Evolutionary conservation across 202 grass and related monocot genomes (phyloP).

Genomic region (Alloteropsis angusta): DNA sequence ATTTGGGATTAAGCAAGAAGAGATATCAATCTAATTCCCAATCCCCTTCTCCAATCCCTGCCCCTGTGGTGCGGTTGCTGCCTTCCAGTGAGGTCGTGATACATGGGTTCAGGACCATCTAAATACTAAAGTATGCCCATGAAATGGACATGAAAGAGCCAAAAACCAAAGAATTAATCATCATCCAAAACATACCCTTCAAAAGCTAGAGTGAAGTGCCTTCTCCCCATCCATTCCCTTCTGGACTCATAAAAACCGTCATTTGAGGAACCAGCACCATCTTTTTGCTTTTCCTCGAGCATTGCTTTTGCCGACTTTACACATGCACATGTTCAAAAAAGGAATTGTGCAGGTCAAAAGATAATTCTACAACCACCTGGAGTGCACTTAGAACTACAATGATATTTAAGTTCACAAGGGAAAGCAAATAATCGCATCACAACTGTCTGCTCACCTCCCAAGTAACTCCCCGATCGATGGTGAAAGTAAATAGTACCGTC

Average conservation of each 20-base stretch:
- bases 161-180: conserved; percentile 13
- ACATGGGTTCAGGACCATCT: not conserved
- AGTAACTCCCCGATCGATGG: conserved; percentile 73
- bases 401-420: not conserved
- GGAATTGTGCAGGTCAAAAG: not conserved
- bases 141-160: not conserved
- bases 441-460: conserved; percentile 69
- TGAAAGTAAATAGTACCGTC: conserved; percentile 83
- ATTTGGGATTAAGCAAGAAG: not conserved
- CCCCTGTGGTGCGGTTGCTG: not conserved
- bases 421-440: conserved; percentile 9
- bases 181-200: conserved; percentile 58
- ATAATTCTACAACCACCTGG: not conserved
- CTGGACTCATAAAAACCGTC: conserved; percentile 96
- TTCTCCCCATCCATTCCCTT: conserved; percentile 99
- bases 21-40: not conserved
- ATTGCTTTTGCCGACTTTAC: conserved; percentile 63
- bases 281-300: conserved; percentile 60
- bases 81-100: not conserved
- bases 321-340: conserved; percentile 29
- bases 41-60: not conserved
- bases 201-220: conserved; percentile 76
- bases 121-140: not conserved
- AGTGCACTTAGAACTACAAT: conserved; percentile 16
- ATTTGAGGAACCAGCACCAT: conserved; percentile 42